phyloP scores from a whole-genome alignment of 164 flowering plant genomes.

The Houttuynia cordata region DNA sequence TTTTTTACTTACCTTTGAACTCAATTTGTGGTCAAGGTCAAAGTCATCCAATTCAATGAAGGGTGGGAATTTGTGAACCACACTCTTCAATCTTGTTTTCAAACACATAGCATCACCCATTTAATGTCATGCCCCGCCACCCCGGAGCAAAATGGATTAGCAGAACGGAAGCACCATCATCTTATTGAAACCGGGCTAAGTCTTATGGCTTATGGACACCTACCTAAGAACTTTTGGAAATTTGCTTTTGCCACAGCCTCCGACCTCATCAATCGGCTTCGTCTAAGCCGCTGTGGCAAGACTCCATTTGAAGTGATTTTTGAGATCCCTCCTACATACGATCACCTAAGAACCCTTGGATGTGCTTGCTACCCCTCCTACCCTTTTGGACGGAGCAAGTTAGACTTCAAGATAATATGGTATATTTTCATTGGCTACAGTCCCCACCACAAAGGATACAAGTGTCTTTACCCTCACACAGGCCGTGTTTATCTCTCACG shows the following conservation, averaged over 20 bases:
- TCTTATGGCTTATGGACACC: background rate
- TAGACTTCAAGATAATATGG: background rate
- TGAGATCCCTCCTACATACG: background rate
- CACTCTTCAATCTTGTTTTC: background rate
- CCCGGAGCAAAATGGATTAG: background rate
- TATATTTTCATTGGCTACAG: background rate
- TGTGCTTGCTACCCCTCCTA: background rate
- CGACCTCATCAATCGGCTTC: conserved; percentile 3
- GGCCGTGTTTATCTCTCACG: background rate
- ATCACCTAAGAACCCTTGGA: background rate
- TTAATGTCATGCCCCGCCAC: background rate
- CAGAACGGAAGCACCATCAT: background rate
- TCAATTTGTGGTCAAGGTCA: background rate
- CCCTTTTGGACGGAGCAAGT: background rate
- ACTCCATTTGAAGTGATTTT: background rate
- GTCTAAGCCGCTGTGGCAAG: background rate
- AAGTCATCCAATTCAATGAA: background rate
- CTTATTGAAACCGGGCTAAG: too few relatives aligned
- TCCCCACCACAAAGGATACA: background rate
- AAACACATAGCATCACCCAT: background rate
- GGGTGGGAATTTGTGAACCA: background rate
- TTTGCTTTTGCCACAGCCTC: background rate
- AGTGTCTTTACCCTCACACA: background rate
- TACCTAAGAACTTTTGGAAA: background rate
- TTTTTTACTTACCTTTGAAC: background rate